A percentile compares a stretch with the other conserved stretches of the same genome.
Evolutionary conservation across 139 green algal genomes (phyloP).

Genomic region (Tetradesmus obliquus): DNA sequence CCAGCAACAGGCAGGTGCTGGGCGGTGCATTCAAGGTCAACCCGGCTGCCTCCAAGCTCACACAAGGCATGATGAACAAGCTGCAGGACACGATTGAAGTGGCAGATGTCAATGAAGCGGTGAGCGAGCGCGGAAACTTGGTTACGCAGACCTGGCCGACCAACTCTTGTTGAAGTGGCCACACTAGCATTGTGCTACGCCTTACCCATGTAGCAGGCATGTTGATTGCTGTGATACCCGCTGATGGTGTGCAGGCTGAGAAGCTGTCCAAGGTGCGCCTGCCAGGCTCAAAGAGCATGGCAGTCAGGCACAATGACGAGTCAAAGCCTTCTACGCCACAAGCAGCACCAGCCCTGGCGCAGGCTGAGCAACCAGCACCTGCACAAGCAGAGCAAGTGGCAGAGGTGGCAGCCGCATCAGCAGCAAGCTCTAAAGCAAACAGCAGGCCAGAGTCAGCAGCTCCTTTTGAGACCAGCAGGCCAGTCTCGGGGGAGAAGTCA

Average conservation of each 20-base stretch:
- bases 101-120: conserved; percentile 69
- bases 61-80: conserved; percentile 67
- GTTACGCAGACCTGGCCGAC: neutral
- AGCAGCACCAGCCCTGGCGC: neutral
- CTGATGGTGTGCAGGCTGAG: conserved; percentile 37
- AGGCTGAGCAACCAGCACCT: neutral
- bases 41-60: conserved; percentile 28
- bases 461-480: neutral
- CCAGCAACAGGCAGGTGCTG: conserved; percentile 68
- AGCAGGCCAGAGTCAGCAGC: neutral
- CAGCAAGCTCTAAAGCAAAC: neutral
- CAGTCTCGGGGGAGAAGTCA: neutral
- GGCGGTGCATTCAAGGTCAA: conserved; percentile 59
- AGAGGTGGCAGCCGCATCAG: neutral
- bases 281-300: conserved; percentile 1
- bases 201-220: neutral
- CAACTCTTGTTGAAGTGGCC: too few relatives aligned
- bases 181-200: too few relatives aligned
- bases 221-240: neutral
- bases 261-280: conserved; percentile 29
- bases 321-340: neutral
- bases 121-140: neutral
- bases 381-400: neutral
- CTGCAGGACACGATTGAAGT: conserved; percentile 79
- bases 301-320: neutral